Evolutionary conservation across 2,329 filamentous ascomycete species (phyloP), one percentile per base, ranked within the genome.

Genomic region (Xylariaceae sp.): DNA sequence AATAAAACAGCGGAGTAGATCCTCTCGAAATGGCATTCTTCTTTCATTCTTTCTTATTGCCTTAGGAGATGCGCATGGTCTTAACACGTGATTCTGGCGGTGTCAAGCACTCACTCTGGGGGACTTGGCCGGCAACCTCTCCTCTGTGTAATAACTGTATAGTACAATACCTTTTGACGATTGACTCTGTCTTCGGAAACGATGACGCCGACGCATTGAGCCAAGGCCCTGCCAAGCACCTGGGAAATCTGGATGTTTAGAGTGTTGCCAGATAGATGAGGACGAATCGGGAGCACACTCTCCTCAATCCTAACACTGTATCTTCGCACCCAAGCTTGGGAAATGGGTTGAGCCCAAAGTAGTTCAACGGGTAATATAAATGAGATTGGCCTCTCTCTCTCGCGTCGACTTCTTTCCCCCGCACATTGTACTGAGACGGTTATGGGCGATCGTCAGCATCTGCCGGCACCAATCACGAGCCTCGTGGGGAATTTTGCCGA

Each of bases 391-490:
- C 31, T 26, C 39, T 26, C 11, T 31, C 14, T 4, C 23, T 36
- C 26, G 33, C 28, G 40, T 43, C 11, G 7, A 14, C 24, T 5
- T 6, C 28, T 50, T 16, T 28, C 17, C 57, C 46, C 56, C 46
- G 34, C 56, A 56, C 46, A 17, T 36, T 33, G 26, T 31, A 46
- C 19, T 17, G 24, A 39, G 29, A 40, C 29, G n/a, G 6, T 40
- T 12, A 23, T 36, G n/a, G 37, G 28, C 21, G 37, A 44, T n/a
- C 19, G 21, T 24, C 21, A 48, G 8, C 16, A 62, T 60, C 43
- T 60, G 57, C 60, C 60, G 57, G 46, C n/a, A 31, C 57, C 60
- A 62, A 62, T 62, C 49, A 62, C 26, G 43, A 28, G 24, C 16
- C 47, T 14, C n/a, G 6, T 36, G 33, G 14, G 43, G 14, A 12